Conservation (phyloP, 495 filamentous ascomycete genomes). For the Penicillium malachiteum region DNA sequence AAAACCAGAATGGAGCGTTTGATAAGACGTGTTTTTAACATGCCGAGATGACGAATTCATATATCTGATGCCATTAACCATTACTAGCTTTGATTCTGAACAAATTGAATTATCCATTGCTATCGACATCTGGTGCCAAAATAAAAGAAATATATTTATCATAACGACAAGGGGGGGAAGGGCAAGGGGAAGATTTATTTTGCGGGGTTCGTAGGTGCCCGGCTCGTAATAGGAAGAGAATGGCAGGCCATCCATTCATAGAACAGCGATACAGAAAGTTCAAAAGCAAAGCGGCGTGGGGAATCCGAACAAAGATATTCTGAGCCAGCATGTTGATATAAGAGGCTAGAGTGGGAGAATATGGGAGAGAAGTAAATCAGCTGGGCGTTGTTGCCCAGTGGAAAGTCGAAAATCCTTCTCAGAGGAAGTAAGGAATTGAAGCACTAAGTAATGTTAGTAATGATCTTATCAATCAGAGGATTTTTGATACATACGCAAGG, state of each 20-base stretch:
- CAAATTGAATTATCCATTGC: too few species aligned
- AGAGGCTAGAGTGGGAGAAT: neutral
- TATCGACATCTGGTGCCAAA: too few species aligned
- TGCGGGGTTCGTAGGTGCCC: neutral
- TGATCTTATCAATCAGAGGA: neutral
- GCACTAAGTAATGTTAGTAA: conserved; percentile 36
- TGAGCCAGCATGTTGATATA: neutral
- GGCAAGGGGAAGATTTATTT: conserved; percentile 5
- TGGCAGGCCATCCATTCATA: neutral
- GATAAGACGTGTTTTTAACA: too few species aligned
- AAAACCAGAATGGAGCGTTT: too few species aligned
- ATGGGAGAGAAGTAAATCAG: neutral
- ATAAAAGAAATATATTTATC: conserved; percentile 34
- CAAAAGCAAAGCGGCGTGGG: conserved; percentile 7
- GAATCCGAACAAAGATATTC: conserved; percentile 3
- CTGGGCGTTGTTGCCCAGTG: neutral
- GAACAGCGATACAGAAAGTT: neutral
- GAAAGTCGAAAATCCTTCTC: neutral
- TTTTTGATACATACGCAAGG: conserved; percentile 70
- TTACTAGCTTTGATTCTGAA: too few species aligned
- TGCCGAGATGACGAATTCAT: too few species aligned
- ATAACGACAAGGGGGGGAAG: conserved; percentile 26
- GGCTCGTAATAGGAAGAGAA: conserved; percentile 1
- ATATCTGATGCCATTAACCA: too few species aligned
- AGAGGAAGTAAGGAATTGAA: conserved; percentile 51